Percentiles rank a stretch among this genome's conserved stretches.
phyloP scores from a whole-genome alignment of 768 basidiomycete genomes.

The Termitomyces eurrhizus region DNA sequence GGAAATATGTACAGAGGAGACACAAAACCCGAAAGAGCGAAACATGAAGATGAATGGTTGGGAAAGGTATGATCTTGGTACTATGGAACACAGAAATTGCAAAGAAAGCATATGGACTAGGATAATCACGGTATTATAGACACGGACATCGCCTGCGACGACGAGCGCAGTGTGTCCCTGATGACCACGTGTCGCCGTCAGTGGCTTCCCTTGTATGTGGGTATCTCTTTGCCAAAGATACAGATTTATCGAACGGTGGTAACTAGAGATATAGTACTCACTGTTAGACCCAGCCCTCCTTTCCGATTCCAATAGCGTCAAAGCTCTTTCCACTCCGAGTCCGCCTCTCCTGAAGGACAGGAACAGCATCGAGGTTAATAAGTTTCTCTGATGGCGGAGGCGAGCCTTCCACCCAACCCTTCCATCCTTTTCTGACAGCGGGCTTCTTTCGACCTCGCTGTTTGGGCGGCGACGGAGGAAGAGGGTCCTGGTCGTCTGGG shows the following conservation, averaged over 20 bases:
- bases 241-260: conserved; percentile 51
- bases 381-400: conserved; percentile 76
- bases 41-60: background rate
- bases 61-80: conserved; percentile 4
- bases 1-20: conserved; percentile 1
- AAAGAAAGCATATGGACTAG: conserved; percentile 13
- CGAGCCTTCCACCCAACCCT: conserved; percentile 88
- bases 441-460: conserved; percentile 55
- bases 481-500: conserved; percentile 56
- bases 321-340: conserved; percentile 86
- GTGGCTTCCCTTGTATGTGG: conserved; percentile 19
- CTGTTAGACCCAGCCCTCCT: conserved; percentile 71
- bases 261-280: conserved; percentile 33
- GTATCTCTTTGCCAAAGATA: conserved; percentile 25
- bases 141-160: conserved; percentile 8
- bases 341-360: conserved; percentile 66
- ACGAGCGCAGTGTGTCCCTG: conserved; percentile 12
- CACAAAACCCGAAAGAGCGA: conserved; percentile 9
- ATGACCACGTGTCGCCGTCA: conserved; percentile 12
- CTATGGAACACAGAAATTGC: conserved; percentile 1
- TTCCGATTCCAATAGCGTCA: conserved; percentile 75
- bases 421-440: conserved; percentile 79
- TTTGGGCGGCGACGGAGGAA: conserved; percentile 23
- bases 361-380: conserved; percentile 75
- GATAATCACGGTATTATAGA: conserved; percentile 7